These are phyloP conservation scores for Lentinula sp. DNA, from an alignment of 768 basidiomycete genomes.

Conservation along the genomic window DNA sequence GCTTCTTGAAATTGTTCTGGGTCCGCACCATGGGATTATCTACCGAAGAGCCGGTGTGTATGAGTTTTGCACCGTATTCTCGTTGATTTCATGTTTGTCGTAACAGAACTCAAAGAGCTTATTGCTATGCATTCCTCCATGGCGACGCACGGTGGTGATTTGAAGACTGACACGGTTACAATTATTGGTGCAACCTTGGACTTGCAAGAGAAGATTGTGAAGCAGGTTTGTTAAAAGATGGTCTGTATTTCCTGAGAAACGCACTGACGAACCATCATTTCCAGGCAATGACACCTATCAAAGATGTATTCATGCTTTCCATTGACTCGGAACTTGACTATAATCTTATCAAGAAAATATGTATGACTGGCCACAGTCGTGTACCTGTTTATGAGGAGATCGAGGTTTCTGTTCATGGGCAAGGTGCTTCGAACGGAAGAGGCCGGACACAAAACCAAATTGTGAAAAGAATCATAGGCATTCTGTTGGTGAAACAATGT, in stretches of 20 bases:
- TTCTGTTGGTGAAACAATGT: slow-evolving; percentile 85
- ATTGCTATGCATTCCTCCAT: slow-evolving; percentile 81
- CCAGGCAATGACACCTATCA: slow-evolving; percentile 78
- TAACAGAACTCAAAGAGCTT: slow-evolving; percentile 74
- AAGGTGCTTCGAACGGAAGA: slow-evolving; percentile 12
- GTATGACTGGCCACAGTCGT: slow-evolving; percentile 75
- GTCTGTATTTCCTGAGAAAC: background rate
- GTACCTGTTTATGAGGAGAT: slow-evolving; percentile 81
- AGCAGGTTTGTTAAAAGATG: slow-evolving; percentile 35
- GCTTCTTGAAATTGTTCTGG: slow-evolving; percentile 69
- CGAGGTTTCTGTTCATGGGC: slow-evolving; percentile 42
- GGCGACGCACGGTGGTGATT: slow-evolving; percentile 74
- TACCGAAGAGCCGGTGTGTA: slow-evolving; percentile 63
- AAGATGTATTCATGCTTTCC: slow-evolving; percentile 80
- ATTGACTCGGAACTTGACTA: slow-evolving; percentile 82
- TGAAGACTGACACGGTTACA: slow-evolving; percentile 80
- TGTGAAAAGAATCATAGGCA: slow-evolving; percentile 80
- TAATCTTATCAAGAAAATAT: slow-evolving; percentile 68
- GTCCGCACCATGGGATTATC: slow-evolving; percentile 85
- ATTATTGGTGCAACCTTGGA: slow-evolving; percentile 90
- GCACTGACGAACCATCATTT: background rate
- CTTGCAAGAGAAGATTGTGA: slow-evolving; percentile 80
- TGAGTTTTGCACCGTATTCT: background rate
- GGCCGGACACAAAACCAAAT: slow-evolving; percentile 32
- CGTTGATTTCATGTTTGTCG: background rate